A percentile compares a stretch with the other conserved stretches of the same genome.
Evolutionary conservation across 441 rosid genomes (phyloP).

Genomic region (Flueggea neowawraea): DNA sequence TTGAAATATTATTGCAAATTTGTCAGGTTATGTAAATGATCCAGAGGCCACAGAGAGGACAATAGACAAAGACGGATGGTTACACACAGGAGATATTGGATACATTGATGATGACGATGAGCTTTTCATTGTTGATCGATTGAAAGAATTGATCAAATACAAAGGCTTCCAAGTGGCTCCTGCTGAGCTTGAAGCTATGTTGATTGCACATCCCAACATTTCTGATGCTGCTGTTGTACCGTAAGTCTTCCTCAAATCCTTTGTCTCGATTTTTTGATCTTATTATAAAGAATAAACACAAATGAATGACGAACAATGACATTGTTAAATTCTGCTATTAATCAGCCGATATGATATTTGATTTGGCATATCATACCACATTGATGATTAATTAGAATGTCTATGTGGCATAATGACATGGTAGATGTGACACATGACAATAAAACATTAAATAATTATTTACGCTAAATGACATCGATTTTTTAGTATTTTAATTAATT

Average conservation of each 20-base stretch:
- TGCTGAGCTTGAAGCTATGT: constrained; percentile 79
- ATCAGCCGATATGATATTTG: too few species aligned
- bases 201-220: constrained; percentile 57
- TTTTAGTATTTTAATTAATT: too few species aligned
- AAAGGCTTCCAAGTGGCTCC: constrained; percentile 95
- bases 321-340: too few species aligned
- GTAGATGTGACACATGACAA: too few species aligned
- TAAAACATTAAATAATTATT: too few species aligned
- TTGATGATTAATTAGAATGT: too few species aligned
- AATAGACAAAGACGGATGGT: constrained; percentile 79
- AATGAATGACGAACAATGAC: too few species aligned
- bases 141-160: constrained; percentile 82
- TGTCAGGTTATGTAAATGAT: constrained; percentile 71
- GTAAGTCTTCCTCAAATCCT: constrained; percentile 31
- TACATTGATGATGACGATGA: constrained; percentile 76
- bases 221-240: constrained; percentile 82
- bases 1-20: not conserved
- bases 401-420: too few species aligned
- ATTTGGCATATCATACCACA: too few species aligned
- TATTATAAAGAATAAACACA: too few species aligned
- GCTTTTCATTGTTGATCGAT: constrained; percentile 76
- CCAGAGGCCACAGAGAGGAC: constrained; percentile 56
- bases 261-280: too few species aligned
- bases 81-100: constrained; percentile 83
- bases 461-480: too few species aligned